A percentile compares a stretch with the other conserved stretches of the same genome.
These are phyloP conservation scores for Phytophthora sp. DNA, from an alignment of 352 stramenopile genomes.

Conservation along the genomic window DNA sequence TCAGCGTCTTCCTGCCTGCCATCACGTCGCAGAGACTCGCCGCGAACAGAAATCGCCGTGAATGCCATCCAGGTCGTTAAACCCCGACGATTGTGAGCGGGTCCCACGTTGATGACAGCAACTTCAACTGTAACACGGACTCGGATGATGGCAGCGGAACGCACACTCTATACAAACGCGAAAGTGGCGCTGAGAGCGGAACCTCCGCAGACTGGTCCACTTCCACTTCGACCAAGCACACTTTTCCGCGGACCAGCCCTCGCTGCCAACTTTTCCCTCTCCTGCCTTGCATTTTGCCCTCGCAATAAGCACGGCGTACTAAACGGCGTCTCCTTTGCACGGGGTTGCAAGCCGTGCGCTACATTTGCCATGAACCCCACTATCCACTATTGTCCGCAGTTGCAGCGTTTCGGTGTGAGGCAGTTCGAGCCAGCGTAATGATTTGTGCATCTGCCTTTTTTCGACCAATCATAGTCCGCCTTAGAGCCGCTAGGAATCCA, in stretches of 20 bases:
- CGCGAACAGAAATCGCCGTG: constrained; percentile 16
- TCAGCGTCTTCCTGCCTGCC: neutral
- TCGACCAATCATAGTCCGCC: constrained; percentile 12
- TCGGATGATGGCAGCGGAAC: neutral
- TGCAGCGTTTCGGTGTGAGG: neutral
- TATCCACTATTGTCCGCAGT: neutral
- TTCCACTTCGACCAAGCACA: neutral
- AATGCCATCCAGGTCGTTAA: constrained; percentile 20
- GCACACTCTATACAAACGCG: constrained; percentile 8
- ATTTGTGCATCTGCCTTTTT: constrained; percentile 3
- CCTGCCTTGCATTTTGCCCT: no score
- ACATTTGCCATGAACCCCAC: no score
- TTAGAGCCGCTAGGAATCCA: constrained; percentile 18
- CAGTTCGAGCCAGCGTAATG: constrained; percentile 4
- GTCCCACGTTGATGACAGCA: constrained; percentile 22
- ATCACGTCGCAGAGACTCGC: constrained; percentile 23
- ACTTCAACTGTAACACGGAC: constrained; percentile 22
- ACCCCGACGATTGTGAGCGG: no score
- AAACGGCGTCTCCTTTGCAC: no score
- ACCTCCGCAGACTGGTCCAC: no score
- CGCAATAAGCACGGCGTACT: no score
- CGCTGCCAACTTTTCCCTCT: no score
- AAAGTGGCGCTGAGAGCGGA: constrained; percentile 8
- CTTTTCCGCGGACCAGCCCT: constrained; percentile 4
- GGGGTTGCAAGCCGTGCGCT: no score